Percentiles rank a stretch among this genome's conserved stretches.
Conservation (phyloP, 1,284 basidiomycete genomes). For the Anthracocystis panici-leucophaei region DNA sequence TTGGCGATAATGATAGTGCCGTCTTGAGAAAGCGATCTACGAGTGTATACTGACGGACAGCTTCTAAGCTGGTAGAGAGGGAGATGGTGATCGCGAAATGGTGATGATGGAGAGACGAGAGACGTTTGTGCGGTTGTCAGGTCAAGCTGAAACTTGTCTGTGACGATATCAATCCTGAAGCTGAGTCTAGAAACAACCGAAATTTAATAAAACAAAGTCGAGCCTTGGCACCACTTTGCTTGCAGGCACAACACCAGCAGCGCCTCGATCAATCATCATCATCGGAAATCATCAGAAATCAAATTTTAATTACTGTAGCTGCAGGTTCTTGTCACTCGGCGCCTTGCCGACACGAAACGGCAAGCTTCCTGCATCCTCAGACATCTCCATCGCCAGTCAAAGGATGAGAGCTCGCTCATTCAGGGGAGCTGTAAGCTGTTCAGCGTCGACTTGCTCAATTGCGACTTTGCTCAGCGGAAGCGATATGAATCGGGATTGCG, state of each 20-base stretch:
- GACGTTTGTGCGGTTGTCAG: neutral
- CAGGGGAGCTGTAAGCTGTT: no score
- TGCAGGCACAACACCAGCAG: neutral
- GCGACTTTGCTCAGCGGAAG: neutral
- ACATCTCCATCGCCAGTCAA: neutral
- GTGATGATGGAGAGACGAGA: neutral
- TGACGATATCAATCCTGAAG: conserved; percentile 1
- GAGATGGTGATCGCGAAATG: neutral
- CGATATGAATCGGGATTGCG: neutral
- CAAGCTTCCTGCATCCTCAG: neutral
- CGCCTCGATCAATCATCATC: neutral
- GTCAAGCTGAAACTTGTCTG: neutral
- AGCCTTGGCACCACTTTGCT: neutral
- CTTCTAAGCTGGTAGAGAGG: neutral
- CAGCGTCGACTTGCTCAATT: no score
- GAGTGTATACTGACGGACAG: neutral
- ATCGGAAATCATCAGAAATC: no score
- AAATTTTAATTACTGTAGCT: neutral
- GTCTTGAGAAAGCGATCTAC: neutral
- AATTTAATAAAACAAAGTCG: neutral
- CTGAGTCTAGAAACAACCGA: neutral
- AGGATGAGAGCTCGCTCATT: no score
- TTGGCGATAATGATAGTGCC: neutral
- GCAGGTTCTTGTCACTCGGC: conserved; percentile 3
- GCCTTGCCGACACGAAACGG: neutral